Percentiles rank a stretch among this genome's conserved stretches.
These are phyloP conservation scores for Taphrina deformans DNA, from an alignment of 1,139 yeast species.

Conservation along the genomic window DNA sequence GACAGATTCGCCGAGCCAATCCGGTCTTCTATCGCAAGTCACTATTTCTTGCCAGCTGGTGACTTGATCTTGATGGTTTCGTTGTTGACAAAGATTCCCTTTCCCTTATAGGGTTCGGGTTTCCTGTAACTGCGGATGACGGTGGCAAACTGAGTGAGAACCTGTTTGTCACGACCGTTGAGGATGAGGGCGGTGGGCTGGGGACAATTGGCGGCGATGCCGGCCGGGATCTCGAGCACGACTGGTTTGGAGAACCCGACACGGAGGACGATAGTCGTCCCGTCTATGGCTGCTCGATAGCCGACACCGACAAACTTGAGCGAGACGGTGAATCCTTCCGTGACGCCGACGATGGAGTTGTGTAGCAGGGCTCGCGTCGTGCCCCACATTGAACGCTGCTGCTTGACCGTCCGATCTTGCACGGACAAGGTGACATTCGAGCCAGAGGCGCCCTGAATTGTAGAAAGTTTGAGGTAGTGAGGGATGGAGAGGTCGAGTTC, in stretches of 20 bases:
- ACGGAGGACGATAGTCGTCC: slow-evolving; percentile 51
- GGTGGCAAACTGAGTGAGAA: slow-evolving; percentile 86
- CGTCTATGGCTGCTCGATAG: slow-evolving; percentile 75
- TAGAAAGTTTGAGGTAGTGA: slow-evolving; percentile 2
- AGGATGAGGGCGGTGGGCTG: slow-evolving; percentile 82
- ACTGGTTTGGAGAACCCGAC: slow-evolving; percentile 41
- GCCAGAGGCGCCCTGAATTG: background rate
- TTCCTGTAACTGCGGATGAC: slow-evolving; percentile 80
- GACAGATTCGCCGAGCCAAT: too few species aligned
- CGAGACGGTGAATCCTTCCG: slow-evolving; percentile 88
- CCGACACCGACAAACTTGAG: slow-evolving; percentile 95
- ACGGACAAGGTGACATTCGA: slow-evolving; percentile 46
- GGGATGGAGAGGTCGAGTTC: slow-evolving; percentile 13
- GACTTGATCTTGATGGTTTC: slow-evolving; percentile 68
- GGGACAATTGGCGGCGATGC: slow-evolving; percentile 72
- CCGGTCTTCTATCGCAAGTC: too few species aligned
- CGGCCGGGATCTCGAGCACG: slow-evolving; percentile 61
- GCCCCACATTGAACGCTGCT: slow-evolving; percentile 93
- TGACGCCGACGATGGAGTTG: slow-evolving; percentile 80
- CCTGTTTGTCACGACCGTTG: slow-evolving; percentile 86
- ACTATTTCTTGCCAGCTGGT: slow-evolving; percentile 15
- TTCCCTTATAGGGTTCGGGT: slow-evolving; percentile 98
- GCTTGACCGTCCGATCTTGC: slow-evolving; percentile 57
- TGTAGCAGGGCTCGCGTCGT: slow-evolving; percentile 77
- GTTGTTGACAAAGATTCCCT: slow-evolving; percentile 88